Evolutionary conservation across 2,329 filamentous ascomycete species (phyloP).

Genomic region (Botrytis medusae): DNA sequence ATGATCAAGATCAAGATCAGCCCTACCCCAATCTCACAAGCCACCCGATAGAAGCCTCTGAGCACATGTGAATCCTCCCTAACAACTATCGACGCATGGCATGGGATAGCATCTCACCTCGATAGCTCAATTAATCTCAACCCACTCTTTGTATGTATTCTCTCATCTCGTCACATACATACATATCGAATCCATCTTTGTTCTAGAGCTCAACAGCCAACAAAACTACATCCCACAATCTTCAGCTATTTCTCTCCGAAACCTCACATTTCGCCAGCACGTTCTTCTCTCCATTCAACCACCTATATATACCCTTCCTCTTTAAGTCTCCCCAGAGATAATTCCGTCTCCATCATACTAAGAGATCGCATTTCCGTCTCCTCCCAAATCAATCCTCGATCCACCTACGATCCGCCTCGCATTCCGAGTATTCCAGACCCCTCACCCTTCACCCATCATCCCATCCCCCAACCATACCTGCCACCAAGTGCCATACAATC

Average conservation of each 20-base stretch:
- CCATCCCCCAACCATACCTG: background rate
- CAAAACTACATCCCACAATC: background rate
- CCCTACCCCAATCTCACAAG: background rate
- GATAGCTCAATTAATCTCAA: background rate
- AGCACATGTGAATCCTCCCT: background rate
- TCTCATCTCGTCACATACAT: background rate
- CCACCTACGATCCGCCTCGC: background rate
- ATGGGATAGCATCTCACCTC: too few relatives aligned
- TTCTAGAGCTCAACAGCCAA: background rate
- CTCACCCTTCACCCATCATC: background rate
- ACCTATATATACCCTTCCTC: background rate
- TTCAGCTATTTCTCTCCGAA: background rate
- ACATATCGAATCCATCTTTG: background rate
- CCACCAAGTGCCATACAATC: background rate
- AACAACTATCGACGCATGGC: too few relatives aligned
- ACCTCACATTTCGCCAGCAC: background rate
- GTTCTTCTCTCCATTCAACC: background rate
- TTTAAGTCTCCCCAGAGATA: background rate
- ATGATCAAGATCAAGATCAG: too few relatives aligned
- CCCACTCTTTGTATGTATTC: background rate
- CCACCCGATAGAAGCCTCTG: background rate
- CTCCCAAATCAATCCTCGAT: background rate
- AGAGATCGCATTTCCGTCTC: background rate
- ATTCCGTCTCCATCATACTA: background rate
- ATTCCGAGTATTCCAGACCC: background rate